A percentile compares a stretch with the other conserved stretches of the same genome.
These are phyloP conservation scores for Acrocalymma vagum DNA, from an alignment of 2,329 filamentous ascomycete species.

Conservation along the genomic window DNA sequence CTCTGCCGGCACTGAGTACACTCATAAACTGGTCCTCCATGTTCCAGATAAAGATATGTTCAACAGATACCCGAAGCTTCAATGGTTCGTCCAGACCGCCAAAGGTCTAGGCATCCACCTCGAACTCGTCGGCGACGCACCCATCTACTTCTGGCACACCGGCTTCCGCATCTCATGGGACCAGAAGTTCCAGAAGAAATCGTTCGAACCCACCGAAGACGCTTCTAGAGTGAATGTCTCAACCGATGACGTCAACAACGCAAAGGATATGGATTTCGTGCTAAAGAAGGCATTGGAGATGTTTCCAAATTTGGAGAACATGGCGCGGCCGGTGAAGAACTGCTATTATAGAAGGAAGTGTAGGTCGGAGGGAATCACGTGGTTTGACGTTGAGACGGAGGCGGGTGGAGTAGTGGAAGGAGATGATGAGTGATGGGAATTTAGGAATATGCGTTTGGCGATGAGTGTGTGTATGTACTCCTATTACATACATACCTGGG, in stretches of 20 bases:
- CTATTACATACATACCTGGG: no score
- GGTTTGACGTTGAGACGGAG: no score
- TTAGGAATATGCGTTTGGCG: no score
- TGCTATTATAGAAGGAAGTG: no score
- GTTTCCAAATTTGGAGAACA: no score
- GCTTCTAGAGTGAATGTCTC: no score
- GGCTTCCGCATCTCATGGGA: conserved; percentile 18
- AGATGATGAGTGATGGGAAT: no score
- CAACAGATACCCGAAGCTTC: conserved; percentile 10
- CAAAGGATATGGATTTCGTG: no score
- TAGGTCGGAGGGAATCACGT: no score
- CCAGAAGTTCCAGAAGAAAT: conserved; percentile 27
- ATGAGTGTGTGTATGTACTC: no score
- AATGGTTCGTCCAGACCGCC: conserved; percentile 22
- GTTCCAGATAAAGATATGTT: conserved; percentile 16
- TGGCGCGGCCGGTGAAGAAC: no score
- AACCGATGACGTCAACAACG: background rate
- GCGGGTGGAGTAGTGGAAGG: conserved; percentile 2
- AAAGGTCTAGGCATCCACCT: conserved; percentile 25
- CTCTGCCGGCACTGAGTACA: background rate
- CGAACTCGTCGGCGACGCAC: conserved; percentile 14
- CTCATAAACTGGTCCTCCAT: conserved; percentile 21
- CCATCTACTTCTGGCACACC: background rate
- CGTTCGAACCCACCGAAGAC: conserved; percentile 2
- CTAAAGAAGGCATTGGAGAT: no score